These are phyloP conservation scores for Solanum chiquidenum DNA, from an alignment of 257 asterid species.

Conservation along the genomic window DNA sequence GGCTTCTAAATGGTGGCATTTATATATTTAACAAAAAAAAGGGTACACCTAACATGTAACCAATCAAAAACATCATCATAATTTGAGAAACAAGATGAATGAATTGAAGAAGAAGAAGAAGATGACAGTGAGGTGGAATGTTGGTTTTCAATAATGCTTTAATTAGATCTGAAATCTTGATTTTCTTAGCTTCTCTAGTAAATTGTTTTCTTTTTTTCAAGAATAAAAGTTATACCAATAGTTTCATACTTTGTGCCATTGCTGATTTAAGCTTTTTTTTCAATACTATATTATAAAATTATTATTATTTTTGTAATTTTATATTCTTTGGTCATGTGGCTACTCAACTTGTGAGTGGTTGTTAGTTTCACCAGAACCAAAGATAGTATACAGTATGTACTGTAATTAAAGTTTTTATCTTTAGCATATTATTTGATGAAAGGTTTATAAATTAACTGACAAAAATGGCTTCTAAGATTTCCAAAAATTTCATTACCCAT, in stretches of 20 bases:
- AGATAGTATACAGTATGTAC: neutral
- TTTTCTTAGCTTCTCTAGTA: slow-evolving; percentile 10
- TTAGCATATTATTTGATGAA: neutral
- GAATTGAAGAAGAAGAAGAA: neutral
- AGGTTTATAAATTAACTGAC: neutral
- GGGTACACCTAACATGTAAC: slow-evolving; percentile 7
- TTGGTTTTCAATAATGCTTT: slow-evolving; percentile 29
- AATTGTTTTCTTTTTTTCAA: neutral
- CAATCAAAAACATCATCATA: neutral
- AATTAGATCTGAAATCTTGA: slow-evolving; percentile 32
- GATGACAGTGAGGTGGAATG: slow-evolving; percentile 42
- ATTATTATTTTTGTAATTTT: neutral
- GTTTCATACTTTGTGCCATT: slow-evolving; percentile 18
- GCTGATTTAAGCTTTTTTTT: slow-evolving; percentile 13
- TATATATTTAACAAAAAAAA: neutral
- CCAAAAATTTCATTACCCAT: neutral
- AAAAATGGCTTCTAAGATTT: neutral
- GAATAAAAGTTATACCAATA: slow-evolving; percentile 5
- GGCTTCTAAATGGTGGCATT: neutral
- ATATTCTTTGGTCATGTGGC: neutral
- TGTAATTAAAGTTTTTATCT: neutral
- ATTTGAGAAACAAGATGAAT: neutral
- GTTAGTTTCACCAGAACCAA: neutral
- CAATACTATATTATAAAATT: neutral
- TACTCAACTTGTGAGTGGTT: neutral